Percentiles rank a stretch among this genome's conserved stretches.
Conservation (phyloP, 108 stramenopile species). For the Stephanodiscus minutulus region DNA sequence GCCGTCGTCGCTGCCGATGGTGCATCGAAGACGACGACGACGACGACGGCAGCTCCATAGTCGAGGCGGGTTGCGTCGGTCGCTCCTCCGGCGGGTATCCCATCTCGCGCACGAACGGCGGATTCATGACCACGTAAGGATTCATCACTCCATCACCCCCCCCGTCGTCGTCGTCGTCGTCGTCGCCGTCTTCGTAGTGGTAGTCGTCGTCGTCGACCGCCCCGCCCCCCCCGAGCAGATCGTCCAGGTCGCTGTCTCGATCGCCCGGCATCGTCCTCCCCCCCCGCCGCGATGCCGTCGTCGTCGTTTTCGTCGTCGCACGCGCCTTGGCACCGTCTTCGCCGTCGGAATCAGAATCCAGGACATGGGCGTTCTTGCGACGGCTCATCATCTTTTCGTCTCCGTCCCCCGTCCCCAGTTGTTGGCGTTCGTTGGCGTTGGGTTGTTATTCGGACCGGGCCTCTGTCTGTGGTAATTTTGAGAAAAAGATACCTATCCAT, state of each 20-base stretch:
- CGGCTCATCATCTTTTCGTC: not conserved
- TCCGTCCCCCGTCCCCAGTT: not conserved
- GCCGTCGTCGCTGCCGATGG: slow-evolving; percentile 8
- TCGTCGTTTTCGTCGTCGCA: no score
- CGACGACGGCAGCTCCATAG: slow-evolving; percentile 22
- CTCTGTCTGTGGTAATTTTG: no score
- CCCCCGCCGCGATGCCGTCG: no score
- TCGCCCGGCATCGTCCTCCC: not conserved
- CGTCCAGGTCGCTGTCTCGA: not conserved
- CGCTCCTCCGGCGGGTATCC: not conserved
- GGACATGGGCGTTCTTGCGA: not conserved
- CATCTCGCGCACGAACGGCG: slow-evolving; percentile 11
- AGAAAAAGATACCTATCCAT: no score
- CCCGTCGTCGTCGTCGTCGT: slow-evolving; percentile 21
- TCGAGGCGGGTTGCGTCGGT: slow-evolving; percentile 22
- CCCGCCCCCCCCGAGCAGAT: not conserved
- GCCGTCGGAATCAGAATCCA: not conserved
- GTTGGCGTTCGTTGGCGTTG: no score
- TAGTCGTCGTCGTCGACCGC: not conserved
- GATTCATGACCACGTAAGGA: slow-evolving; percentile 41
- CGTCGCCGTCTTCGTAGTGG: not conserved
- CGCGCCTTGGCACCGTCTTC: no score
- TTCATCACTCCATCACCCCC: slow-evolving; percentile 31
- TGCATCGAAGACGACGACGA: not conserved
- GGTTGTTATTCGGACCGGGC: no score